A percentile compares a stretch with the other conserved stretches of the same genome.
phyloP scores from a whole-genome alignment of 139 green algal genomes.

The Edaphochlamys debaryana region DNA sequence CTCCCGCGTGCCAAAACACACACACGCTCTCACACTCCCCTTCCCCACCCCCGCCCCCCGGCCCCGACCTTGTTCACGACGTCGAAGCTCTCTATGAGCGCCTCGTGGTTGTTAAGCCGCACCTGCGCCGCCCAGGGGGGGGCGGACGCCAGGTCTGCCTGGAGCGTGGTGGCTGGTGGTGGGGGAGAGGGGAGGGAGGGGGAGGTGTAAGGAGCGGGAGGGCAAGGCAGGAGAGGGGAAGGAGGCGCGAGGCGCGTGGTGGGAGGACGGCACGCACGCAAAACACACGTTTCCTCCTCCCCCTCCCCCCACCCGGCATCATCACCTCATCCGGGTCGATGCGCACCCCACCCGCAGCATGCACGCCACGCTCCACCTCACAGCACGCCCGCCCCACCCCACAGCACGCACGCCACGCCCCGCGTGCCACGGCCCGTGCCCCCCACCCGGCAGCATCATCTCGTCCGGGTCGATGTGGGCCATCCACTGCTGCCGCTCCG shows the following conservation, averaged over 20 bases:
- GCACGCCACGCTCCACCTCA: too few relatives aligned
- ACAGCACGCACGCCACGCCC: too few relatives aligned
- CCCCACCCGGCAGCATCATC: conserved; percentile 13
- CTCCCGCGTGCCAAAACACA: too few relatives aligned
- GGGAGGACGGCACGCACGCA: too few relatives aligned
- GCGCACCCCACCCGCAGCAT: too few relatives aligned
- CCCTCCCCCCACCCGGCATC: conserved; percentile 16
- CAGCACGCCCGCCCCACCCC: too few relatives aligned
- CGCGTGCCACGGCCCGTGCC: too few relatives aligned
- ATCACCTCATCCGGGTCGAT: conserved; percentile 27
- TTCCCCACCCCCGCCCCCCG: too few relatives aligned
- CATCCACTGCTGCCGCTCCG: conserved; percentile 21
- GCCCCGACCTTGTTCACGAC: conserved; percentile 26
- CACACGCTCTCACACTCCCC: too few relatives aligned
- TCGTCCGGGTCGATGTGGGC: conserved; percentile 32
- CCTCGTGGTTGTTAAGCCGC: conserved; percentile 27
- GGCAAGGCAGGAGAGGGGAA: neutral
- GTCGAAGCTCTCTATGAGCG: neutral
- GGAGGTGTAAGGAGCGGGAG: neutral
- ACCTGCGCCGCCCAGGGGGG: neutral
- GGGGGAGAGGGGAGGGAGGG: neutral
- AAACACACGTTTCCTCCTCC: too few relatives aligned
- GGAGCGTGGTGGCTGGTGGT: neutral
- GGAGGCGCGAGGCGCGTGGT: too few relatives aligned
- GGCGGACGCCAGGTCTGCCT: neutral